These are phyloP conservation scores for Larix kaempferi DNA, from an alignment of 75 land plant genomes.

Conservation along the genomic window DNA sequence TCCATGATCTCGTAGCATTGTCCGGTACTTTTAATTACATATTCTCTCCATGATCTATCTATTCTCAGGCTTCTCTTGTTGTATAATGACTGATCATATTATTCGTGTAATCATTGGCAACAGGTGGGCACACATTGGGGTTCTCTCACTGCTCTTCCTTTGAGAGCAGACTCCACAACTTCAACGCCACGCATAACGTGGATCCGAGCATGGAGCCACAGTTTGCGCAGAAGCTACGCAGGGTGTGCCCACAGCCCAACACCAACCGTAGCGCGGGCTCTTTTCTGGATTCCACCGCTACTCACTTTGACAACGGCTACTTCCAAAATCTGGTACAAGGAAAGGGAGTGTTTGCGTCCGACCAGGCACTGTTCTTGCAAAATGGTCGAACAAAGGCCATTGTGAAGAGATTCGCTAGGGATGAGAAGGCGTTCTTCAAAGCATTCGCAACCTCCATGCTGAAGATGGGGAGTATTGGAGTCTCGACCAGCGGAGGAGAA, in stretches of 20 bases:
- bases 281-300: conserved; percentile 40
- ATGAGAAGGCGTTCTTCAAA: conserved; percentile 39
- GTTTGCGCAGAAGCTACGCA: conserved; percentile 31
- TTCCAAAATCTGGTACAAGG: conserved; percentile 24
- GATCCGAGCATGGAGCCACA: conserved; percentile 40
- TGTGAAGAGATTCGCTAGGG: conserved; percentile 34
- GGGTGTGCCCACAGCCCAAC: conserved; percentile 34
- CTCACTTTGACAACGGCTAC: conserved; percentile 53
- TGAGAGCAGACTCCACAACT: conserved; percentile 36
- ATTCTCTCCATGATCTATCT: too few relatives aligned
- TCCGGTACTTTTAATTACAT: conserved; percentile 23
- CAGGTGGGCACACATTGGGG: conserved; percentile 61
- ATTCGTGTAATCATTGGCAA: too few relatives aligned
- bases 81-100: background rate
- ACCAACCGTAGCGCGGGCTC: conserved; percentile 22
- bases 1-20: conserved; percentile 49
- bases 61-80: background rate
- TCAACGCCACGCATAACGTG: conserved; percentile 13
- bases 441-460: conserved; percentile 51
- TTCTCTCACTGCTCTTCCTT: conserved; percentile 59
- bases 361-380: conserved; percentile 39
- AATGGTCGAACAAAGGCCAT: conserved; percentile 25
- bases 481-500: background rate
- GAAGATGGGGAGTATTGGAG: conserved; percentile 39
- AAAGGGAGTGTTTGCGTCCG: conserved; percentile 50